Evolutionary conservation across 352 stramenopile species (phyloP).

Genomic region (Pythium biforme): DNA sequence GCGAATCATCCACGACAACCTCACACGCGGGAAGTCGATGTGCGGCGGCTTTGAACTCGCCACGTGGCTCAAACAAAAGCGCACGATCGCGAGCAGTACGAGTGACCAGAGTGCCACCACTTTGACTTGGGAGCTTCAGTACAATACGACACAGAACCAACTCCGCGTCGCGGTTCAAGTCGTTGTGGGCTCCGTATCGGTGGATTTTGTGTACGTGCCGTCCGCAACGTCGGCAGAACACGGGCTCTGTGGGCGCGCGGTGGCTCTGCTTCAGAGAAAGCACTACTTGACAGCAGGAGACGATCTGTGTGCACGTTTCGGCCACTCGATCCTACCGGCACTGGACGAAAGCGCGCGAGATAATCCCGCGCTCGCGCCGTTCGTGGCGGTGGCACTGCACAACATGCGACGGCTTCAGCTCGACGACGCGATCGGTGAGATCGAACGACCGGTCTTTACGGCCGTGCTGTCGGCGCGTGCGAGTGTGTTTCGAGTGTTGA

Average conservation of each 20-base stretch:
- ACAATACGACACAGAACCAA: background rate
- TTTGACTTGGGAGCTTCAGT: background rate
- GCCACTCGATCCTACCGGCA: background rate
- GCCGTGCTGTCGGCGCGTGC: background rate
- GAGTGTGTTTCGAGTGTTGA: background rate
- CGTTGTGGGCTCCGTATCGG: background rate
- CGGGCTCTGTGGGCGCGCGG: background rate
- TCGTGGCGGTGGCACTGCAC: conserved; percentile 1
- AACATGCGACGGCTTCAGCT: background rate
- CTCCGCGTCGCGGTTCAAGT: background rate
- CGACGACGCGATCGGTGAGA: background rate
- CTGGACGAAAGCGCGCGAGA: background rate
- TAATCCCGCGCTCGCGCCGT: background rate
- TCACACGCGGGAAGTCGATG: background rate
- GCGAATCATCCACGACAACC: background rate
- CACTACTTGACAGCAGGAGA: conserved; percentile 1
- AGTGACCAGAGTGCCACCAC: background rate
- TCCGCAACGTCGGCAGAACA: background rate
- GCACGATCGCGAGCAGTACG: background rate
- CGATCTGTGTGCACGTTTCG: background rate
- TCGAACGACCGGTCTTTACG: background rate
- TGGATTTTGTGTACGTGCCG: conserved; percentile 1
- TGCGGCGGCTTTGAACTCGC: background rate
- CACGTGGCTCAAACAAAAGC: background rate
- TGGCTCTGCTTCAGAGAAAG: background rate